Conservation (phyloP, 2,329 filamentous ascomycete genomes). For the Nothomitra cinnamomea region DNA sequence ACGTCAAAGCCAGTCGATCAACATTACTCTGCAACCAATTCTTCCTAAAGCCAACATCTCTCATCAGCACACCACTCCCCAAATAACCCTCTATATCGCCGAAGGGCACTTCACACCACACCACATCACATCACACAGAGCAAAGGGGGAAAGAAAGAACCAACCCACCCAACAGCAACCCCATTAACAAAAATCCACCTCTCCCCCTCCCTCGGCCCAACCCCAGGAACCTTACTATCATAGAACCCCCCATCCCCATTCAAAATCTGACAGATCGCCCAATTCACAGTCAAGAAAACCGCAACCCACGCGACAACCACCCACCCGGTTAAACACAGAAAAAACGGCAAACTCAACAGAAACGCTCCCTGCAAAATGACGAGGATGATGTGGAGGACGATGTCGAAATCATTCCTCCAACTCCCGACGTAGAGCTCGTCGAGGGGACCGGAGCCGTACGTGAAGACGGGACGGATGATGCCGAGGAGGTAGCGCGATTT, state of each 20-base stretch:
- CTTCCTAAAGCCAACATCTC: background rate
- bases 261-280: conserved; percentile 32
- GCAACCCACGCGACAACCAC: conserved; percentile 20
- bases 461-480: conserved; percentile 40
- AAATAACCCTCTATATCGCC: no score
- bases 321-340: conserved; percentile 28
- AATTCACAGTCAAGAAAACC: conserved; percentile 34
- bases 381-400: conserved; percentile 42
- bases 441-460: conserved; percentile 34
- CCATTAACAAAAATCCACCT: conserved; percentile 73
- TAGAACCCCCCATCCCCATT: conserved; percentile 30
- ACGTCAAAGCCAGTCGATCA: conserved; percentile 3
- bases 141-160: background rate
- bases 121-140: no score
- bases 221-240: conserved; percentile 34
- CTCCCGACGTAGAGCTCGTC: conserved; percentile 48
- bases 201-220: conserved; percentile 37
- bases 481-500: conserved; percentile 31
- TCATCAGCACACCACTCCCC: background rate
- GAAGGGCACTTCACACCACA: no score
- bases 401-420: conserved; percentile 35
- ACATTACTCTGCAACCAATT: conserved; percentile 4
- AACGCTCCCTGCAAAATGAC: conserved; percentile 42
- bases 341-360: conserved; percentile 38
- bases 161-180: conserved; percentile 39